phyloP scores from a whole-genome alignment of 352 stramenopile species.

The Phytophthora multivora region DNA sequence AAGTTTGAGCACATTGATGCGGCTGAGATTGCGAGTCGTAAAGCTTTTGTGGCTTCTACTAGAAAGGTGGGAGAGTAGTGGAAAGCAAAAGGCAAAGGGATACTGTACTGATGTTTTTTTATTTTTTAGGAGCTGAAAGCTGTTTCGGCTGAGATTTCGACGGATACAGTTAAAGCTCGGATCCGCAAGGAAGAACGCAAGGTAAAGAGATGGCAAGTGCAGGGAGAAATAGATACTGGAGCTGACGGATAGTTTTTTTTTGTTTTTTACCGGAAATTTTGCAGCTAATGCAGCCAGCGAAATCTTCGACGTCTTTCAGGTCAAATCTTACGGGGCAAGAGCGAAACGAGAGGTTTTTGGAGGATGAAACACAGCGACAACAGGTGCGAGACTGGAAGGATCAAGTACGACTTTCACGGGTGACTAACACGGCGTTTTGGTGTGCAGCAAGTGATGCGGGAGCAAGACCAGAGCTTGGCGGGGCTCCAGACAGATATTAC shows the following conservation, averaged over 20 bases:
- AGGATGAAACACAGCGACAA: constrained; percentile 62
- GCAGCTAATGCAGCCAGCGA: constrained; percentile 50
- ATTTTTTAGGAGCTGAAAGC: constrained; percentile 40
- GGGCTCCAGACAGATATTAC: constrained; percentile 60
- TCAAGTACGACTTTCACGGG: neutral
- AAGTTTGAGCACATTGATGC: constrained; percentile 86
- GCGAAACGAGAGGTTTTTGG: constrained; percentile 62
- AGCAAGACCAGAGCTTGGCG: constrained; percentile 71
- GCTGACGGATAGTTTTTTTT: neutral
- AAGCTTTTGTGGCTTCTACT: constrained; percentile 67
- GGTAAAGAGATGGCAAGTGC: constrained; percentile 22
- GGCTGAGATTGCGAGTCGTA: constrained; percentile 64
- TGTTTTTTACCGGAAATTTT: neutral
- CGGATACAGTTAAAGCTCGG: constrained; percentile 56
- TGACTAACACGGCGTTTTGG: constrained; percentile 1
- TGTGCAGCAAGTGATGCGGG: constrained; percentile 64
- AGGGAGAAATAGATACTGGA: neutral
- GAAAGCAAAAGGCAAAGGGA: neutral
- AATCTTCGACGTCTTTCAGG: constrained; percentile 23
- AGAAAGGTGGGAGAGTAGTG: constrained; percentile 37
- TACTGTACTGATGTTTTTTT: neutral
- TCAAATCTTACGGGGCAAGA: constrained; percentile 24
- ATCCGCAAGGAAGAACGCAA: constrained; percentile 74
- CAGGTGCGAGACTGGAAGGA: constrained; percentile 28
- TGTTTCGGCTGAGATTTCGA: constrained; percentile 62